Evolutionary conservation across 805 yeast genomes (phyloP).

Genomic region (Myxozyma monticola): DNA sequence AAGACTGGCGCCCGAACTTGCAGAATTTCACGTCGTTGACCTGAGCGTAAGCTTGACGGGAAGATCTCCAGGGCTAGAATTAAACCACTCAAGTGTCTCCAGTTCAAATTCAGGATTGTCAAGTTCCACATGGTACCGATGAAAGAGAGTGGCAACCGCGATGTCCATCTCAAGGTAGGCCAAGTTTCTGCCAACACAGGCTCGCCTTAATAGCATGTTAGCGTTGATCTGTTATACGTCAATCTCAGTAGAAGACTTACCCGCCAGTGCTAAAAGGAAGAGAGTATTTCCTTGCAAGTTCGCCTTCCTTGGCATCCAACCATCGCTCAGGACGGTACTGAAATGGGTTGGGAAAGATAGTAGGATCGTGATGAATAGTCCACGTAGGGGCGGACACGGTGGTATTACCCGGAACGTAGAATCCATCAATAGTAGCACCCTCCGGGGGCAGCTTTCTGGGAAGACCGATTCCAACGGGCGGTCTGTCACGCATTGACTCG

Average conservation of each 20-base stretch:
- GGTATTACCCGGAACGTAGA: conserved; percentile 54
- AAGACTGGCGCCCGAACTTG: too few relatives aligned
- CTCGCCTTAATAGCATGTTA: too few relatives aligned
- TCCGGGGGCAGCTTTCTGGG: conserved; percentile 3
- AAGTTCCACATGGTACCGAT: neutral
- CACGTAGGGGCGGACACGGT: conserved; percentile 65
- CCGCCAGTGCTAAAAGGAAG: neutral
- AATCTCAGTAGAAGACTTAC: too few relatives aligned
- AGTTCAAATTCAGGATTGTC: neutral
- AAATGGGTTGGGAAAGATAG: conserved; percentile 54
- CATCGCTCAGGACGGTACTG: conserved; percentile 63
- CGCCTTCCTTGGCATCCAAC: conserved; percentile 36
- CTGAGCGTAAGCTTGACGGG: too few relatives aligned
- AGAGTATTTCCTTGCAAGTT: neutral
- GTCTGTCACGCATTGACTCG: conserved; percentile 10
- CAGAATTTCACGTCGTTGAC: too few relatives aligned
- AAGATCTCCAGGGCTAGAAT: neutral
- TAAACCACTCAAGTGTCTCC: neutral
- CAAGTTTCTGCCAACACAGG: neutral
- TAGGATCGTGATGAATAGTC: conserved; percentile 56
- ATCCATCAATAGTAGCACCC: conserved; percentile 10
- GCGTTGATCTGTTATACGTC: too few relatives aligned
- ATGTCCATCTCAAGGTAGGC: neutral
- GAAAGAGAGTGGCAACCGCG: neutral
- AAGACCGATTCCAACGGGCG: conserved; percentile 5